These are phyloP conservation scores for Iris pallida DNA, from an alignment of 116 monocot genomes.

Conservation along the genomic window DNA sequence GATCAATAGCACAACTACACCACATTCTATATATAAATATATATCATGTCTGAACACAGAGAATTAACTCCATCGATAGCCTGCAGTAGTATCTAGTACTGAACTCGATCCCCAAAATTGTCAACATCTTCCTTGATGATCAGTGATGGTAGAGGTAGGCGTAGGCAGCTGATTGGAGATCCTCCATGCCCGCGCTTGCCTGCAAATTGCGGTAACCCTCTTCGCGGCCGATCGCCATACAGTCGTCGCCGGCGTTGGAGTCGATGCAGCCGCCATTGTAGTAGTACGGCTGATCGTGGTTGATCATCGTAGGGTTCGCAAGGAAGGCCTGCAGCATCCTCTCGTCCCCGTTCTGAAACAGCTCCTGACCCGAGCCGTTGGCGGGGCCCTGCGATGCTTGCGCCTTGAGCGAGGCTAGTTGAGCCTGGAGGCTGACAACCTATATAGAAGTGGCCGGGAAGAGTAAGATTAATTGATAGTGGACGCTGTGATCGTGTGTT, in stretches of 20 bases:
- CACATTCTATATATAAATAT: too few species aligned
- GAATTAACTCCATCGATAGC: too few species aligned
- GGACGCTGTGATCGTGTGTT: too few species aligned
- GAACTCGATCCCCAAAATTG: conserved; percentile 1
- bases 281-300: too few species aligned
- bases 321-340: not conserved
- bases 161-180: conserved; percentile 3
- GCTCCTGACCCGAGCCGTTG: not conserved
- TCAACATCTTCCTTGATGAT: not conserved
- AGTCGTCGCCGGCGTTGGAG: too few species aligned
- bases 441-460: not conserved
- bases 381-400: not conserved
- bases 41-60: too few species aligned
- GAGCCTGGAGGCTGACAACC: conserved; percentile 12
- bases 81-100: too few species aligned
- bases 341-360: not conserved
- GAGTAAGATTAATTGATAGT: too few species aligned
- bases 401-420: conserved; percentile 10
- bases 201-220: not conserved
- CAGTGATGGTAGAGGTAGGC: conserved; percentile 1
- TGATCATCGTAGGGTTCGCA: too few species aligned
- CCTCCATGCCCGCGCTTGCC: conserved; percentile 1
- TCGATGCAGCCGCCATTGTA: too few species aligned
- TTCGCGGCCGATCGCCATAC: not conserved
- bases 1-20: too few species aligned